A percentile compares a stretch with the other conserved stretches of the same genome.
These are phyloP conservation scores for Aquilaria yunnanensis DNA, from an alignment of 345 rosid genomes.

Conservation along the genomic window DNA sequence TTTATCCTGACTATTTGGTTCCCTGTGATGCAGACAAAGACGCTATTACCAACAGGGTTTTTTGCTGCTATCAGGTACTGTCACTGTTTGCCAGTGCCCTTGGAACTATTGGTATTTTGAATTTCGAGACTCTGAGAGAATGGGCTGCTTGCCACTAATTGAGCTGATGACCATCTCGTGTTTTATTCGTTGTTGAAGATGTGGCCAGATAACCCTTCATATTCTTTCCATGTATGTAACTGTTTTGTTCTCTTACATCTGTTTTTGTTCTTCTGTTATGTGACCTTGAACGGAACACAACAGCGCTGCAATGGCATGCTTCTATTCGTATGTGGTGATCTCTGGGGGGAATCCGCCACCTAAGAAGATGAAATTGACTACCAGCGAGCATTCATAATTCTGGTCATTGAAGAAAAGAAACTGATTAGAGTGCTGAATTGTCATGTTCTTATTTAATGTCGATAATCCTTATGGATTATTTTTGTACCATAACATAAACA, in stretches of 20 bases:
- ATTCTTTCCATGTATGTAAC: constrained; percentile 3
- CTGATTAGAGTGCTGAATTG: constrained; percentile 10
- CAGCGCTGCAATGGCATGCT: constrained; percentile 87
- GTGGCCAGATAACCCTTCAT: neutral
- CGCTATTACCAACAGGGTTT: constrained; percentile 55
- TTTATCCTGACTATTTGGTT: constrained; percentile 14
- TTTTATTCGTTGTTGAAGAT: neutral
- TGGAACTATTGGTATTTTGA: neutral
- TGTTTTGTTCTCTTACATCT: neutral
- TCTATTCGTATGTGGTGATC: constrained; percentile 63
- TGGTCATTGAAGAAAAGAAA: no score
- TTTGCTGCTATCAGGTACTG: constrained; percentile 57
- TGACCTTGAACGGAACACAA: no score
- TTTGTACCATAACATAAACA: neutral
- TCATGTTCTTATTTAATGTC: neutral
- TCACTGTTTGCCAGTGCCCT: neutral
- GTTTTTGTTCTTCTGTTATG: neutral
- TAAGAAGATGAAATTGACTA: constrained; percentile 60
- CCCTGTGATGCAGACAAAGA: constrained; percentile 65
- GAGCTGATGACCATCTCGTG: neutral
- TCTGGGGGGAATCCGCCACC: constrained; percentile 99
- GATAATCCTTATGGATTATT: neutral
- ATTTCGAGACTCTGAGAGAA: no score
- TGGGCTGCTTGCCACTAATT: no score
- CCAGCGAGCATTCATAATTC: constrained; percentile 20